Conservation (phyloP, 768 basidiomycete species). For the Mrakia hoshinonis region DNA sequence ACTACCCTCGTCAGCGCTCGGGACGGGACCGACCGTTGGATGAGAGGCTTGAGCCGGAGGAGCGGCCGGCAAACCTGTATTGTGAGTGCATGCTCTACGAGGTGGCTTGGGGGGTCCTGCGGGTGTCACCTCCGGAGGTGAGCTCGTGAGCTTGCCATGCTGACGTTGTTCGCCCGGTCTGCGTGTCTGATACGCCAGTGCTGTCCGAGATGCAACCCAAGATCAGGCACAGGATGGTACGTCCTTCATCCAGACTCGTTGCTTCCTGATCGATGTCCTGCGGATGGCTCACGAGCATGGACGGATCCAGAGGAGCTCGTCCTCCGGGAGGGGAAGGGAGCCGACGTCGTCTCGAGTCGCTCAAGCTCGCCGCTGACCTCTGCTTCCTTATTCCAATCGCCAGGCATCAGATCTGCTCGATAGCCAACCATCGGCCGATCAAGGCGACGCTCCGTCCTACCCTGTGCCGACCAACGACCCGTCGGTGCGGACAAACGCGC, state of each 20-base stretch:
- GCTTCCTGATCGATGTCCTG: background rate
- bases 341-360: no score
- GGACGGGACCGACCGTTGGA: background rate
- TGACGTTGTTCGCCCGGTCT: background rate
- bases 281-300: no score
- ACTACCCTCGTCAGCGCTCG: background rate
- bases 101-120: no score
- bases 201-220: background rate
- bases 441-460: background rate
- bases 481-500: constrained; percentile 9
- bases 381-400: no score
- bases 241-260: background rate
- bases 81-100: background rate
- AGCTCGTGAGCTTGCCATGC: background rate
- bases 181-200: background rate
- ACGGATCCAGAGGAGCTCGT: no score
- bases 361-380: no score
- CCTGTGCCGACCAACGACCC: constrained; percentile 15
- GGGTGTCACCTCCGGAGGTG: no score
- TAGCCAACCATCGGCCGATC: background rate
- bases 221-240: background rate
- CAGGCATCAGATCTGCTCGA: background rate
- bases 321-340: no score
- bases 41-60: background rate
- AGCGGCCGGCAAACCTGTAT: background rate